A percentile compares a stretch with the other conserved stretches of the same genome.
These are phyloP conservation scores for Sungouiella thailandica DNA, from an alignment of 805 yeast species.

Conservation along the genomic window DNA sequence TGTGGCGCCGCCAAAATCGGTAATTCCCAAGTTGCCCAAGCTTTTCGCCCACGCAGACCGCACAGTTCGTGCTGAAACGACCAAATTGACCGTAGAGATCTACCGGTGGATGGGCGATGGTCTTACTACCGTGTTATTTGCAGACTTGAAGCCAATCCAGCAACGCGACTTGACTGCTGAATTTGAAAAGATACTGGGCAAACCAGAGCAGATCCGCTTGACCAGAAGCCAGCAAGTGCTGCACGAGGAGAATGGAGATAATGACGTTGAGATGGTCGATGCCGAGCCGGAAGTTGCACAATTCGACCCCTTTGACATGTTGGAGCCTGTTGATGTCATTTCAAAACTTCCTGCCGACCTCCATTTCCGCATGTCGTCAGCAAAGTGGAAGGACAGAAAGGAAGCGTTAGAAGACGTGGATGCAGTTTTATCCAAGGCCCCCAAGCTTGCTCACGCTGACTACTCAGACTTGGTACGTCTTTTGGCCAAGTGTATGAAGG, in stretches of 20 bases:
- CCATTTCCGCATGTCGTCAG: constrained; percentile 46
- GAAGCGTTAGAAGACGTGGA: constrained; percentile 69
- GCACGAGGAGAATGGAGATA: constrained; percentile 19
- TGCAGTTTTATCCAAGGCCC: constrained; percentile 46
- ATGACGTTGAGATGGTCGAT: constrained; percentile 29
- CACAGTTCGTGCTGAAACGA: constrained; percentile 77
- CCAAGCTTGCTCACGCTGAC: constrained; percentile 56
- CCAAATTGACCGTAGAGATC: constrained; percentile 60
- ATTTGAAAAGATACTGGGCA: constrained; percentile 48
- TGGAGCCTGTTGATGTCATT: constrained; percentile 65
- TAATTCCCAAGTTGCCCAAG: constrained; percentile 56
- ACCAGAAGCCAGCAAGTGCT: constrained; percentile 51
- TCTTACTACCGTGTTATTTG: constrained; percentile 54
- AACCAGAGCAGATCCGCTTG: constrained; percentile 50
- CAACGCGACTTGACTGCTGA: constrained; percentile 74
- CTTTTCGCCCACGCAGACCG: constrained; percentile 82
- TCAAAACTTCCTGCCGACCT: constrained; percentile 64
- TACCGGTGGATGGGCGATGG: constrained; percentile 70
- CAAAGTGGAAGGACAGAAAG: constrained; percentile 90
- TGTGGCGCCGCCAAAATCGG: constrained; percentile 51
- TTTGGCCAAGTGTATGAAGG: constrained; percentile 72
- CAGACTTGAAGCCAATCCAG: constrained; percentile 84
- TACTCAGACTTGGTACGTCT: constrained; percentile 57
- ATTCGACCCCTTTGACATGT: constrained; percentile 65
- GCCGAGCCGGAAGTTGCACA: constrained; percentile 8